These are phyloP conservation scores for Ilyonectria sp. DNA, from an alignment of 2,329 filamentous ascomycete species.

Conservation along the genomic window DNA sequence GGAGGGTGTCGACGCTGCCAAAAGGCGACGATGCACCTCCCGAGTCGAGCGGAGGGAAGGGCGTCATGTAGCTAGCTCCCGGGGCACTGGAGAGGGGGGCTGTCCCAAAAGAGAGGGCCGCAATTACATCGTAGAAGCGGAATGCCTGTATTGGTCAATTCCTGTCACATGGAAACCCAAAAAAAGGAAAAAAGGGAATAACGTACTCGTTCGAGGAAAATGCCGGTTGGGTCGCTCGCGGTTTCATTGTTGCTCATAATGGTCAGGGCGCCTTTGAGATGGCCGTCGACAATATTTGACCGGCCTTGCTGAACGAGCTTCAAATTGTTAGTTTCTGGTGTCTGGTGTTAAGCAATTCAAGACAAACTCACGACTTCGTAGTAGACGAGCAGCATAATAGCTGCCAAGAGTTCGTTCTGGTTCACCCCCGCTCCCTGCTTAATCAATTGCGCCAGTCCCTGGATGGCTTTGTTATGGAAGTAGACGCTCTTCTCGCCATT, in stretches of 20 bases:
- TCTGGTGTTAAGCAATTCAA: background rate
- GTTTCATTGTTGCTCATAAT: constrained; percentile 68
- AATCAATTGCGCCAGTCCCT: constrained; percentile 71
- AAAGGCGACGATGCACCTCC: constrained; percentile 62
- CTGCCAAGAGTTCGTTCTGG: constrained; percentile 71
- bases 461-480: constrained; percentile 73
- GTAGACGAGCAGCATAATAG: constrained; percentile 74
- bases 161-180: background rate
- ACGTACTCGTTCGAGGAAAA: constrained; percentile 72
- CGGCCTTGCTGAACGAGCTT: constrained; percentile 73
- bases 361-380: constrained; percentile 71
- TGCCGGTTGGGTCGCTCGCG: constrained; percentile 64
- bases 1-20: constrained; percentile 70
- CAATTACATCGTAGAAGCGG: constrained; percentile 76
- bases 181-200: background rate
- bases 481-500: constrained; percentile 69
- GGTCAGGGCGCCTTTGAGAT: constrained; percentile 74
- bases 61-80: constrained; percentile 61
- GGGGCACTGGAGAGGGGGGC: constrained; percentile 68
- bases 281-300: constrained; percentile 73
- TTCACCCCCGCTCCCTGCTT: constrained; percentile 65
- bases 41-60: constrained; percentile 63
- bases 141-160: constrained; percentile 66
- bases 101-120: constrained; percentile 73
- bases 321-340: constrained; percentile 27